phyloP scores from a whole-genome alignment of 1,284 basidiomycete genomes.

The Boletus mariae region DNA sequence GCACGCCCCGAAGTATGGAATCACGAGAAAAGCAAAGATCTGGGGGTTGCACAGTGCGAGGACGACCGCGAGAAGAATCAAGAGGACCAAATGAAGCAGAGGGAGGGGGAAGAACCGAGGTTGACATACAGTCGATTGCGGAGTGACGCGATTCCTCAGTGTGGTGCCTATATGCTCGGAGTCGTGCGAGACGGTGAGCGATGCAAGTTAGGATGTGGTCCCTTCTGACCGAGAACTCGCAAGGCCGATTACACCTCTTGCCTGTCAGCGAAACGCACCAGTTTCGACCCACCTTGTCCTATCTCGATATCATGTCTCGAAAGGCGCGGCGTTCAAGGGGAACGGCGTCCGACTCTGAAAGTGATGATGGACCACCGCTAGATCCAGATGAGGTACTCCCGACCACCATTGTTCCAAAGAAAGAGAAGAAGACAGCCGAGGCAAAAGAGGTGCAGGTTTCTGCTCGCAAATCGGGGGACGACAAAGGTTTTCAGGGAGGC shows the following conservation, averaged over 20 bases:
- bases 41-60: slow-evolving; percentile 59
- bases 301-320: slow-evolving; percentile 66
- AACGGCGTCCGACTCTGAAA: slow-evolving; percentile 58
- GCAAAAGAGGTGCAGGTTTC: slow-evolving; percentile 74
- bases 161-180: slow-evolving; percentile 67
- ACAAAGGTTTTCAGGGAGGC: slow-evolving; percentile 55
- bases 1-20: slow-evolving; percentile 77
- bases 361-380: slow-evolving; percentile 72
- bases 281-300: slow-evolving; percentile 73
- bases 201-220: neutral
- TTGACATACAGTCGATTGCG: slow-evolving; percentile 65
- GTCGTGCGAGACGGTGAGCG: slow-evolving; percentile 64
- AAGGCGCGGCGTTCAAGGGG: slow-evolving; percentile 53
- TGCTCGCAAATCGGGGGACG: slow-evolving; percentile 59
- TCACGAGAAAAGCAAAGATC: slow-evolving; percentile 55
- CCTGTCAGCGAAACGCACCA: slow-evolving; percentile 74
- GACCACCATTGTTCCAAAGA: slow-evolving; percentile 47
- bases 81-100: slow-evolving; percentile 46
- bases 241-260: slow-evolving; percentile 74
- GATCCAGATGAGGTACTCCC: slow-evolving; percentile 69
- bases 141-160: slow-evolving; percentile 65
- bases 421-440: slow-evolving; percentile 52
- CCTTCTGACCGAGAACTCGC: slow-evolving; percentile 12
- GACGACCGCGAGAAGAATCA: slow-evolving; percentile 76
- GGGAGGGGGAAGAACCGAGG: slow-evolving; percentile 54